Evolutionary conservation across 805 yeast genomes (phyloP).

Genomic region (Metschnikowia chrysomelidarum): DNA sequence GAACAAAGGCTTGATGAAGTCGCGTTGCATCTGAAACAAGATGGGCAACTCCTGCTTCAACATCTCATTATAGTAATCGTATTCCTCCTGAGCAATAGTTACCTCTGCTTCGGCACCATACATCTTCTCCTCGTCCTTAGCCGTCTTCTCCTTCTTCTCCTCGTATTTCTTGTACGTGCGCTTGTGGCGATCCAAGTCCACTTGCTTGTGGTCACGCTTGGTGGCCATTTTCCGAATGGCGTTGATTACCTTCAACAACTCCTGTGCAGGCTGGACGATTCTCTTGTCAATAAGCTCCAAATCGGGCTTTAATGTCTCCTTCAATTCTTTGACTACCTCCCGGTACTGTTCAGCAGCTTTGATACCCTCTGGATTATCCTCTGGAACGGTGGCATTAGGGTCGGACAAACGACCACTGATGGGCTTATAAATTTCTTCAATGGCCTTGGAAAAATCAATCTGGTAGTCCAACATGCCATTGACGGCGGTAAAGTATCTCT

Average conservation of each 20-base stretch:
- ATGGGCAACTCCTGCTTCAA: slow-evolving; percentile 87
- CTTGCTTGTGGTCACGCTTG: slow-evolving; percentile 92
- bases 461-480: slow-evolving; percentile 93
- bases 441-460: slow-evolving; percentile 91
- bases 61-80: slow-evolving; percentile 93
- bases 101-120: slow-evolving; percentile 88
- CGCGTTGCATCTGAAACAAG: slow-evolving; percentile 83
- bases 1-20: slow-evolving; percentile 89
- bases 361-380: slow-evolving; percentile 96
- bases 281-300: slow-evolving; percentile 87
- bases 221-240: slow-evolving; percentile 89
- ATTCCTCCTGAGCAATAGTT: slow-evolving; percentile 91
- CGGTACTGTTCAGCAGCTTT: slow-evolving; percentile 91
- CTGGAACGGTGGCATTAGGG: slow-evolving; percentile 81
- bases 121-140: slow-evolving; percentile 88
- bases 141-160: slow-evolving; percentile 75
- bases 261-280: slow-evolving; percentile 89
- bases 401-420: slow-evolving; percentile 90
- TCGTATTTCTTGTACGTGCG: slow-evolving; percentile 69
- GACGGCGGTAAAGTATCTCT: slow-evolving; percentile 86
- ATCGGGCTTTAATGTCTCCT: slow-evolving; percentile 86
- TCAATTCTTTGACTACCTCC: slow-evolving; percentile 81
- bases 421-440: slow-evolving; percentile 95
- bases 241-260: slow-evolving; percentile 76
- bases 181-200: slow-evolving; percentile 87